These are phyloP conservation scores for Annulohypoxylon moriforme DNA, from an alignment of 495 filamentous ascomycete genomes.

Conservation along the genomic window DNA sequence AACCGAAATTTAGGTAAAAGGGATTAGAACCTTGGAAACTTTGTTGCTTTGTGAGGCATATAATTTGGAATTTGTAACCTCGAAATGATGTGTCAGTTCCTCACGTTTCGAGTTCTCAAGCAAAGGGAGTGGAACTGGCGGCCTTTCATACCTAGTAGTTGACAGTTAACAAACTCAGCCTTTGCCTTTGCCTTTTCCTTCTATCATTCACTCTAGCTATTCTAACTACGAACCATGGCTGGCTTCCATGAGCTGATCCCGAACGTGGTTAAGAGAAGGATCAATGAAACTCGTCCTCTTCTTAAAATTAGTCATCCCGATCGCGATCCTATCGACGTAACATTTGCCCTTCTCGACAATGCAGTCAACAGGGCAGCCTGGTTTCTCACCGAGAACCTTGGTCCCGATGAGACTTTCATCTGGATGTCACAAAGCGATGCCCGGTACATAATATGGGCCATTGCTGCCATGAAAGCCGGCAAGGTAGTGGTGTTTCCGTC, in stretches of 20 bases:
- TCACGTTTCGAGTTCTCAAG: not conserved
- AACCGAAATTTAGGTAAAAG: constrained; percentile 18
- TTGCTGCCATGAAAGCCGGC: constrained; percentile 45
- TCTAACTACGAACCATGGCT: constrained; percentile 28
- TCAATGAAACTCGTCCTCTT: constrained; percentile 32
- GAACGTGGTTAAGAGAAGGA: constrained; percentile 34
- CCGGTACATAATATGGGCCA: constrained; percentile 40
- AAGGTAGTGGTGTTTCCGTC: constrained; percentile 44
- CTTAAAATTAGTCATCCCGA: constrained; percentile 38
- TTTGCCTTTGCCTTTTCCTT: not conserved
- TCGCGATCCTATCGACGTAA: constrained; percentile 32
- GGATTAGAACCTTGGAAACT: not conserved
- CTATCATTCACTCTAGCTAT: not conserved
- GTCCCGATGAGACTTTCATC: constrained; percentile 36
- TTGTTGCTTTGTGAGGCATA: constrained; percentile 20
- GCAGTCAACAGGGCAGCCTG: constrained; percentile 43
- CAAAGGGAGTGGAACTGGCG: not conserved
- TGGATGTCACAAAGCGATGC: constrained; percentile 44
- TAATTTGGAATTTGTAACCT: constrained; percentile 2
- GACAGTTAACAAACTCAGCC: not conserved
- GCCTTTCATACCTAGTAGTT: not conserved
- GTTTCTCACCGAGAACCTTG: constrained; percentile 41
- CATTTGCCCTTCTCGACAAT: constrained; percentile 40
- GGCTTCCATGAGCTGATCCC: constrained; percentile 42
- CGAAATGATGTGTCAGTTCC: not conserved